Percentiles rank a stretch among this genome's conserved stretches.
Conservation (phyloP, 2,329 filamentous ascomycete genomes). For the Grosmannia penicillata region DNA sequence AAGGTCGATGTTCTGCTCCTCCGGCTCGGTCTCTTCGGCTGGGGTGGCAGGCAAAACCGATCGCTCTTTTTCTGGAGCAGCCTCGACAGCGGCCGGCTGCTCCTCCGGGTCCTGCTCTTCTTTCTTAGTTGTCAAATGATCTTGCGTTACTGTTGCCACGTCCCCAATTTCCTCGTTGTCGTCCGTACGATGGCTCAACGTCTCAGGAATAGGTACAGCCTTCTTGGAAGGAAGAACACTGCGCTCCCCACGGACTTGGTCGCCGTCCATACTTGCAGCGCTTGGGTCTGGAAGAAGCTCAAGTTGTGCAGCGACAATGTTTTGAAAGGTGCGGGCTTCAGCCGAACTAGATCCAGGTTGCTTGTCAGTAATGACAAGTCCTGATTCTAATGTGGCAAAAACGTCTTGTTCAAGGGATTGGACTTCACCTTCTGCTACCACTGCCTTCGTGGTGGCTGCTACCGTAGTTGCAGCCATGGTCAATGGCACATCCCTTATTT, state of each 20-base stretch:
- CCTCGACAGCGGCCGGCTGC: no score
- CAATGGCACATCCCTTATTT: background rate
- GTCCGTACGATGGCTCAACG: no score
- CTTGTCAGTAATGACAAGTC: slow-evolving; percentile 1
- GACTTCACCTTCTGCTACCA: background rate
- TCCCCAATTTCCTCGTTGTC: no score
- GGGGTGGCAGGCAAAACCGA: no score
- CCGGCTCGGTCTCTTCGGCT: no score
- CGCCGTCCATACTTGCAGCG: background rate
- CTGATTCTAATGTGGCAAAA: background rate
- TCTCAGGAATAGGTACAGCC: background rate
- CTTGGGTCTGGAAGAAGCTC: background rate
- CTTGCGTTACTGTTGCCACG: no score
- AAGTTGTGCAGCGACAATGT: background rate
- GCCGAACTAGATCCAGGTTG: background rate
- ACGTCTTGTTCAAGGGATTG: background rate
- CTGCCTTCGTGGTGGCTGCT: background rate
- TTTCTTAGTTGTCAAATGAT: no score
- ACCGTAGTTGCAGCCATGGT: background rate
- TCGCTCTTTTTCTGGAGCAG: no score
- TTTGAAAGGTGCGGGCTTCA: background rate
- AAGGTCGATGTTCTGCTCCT: no score
- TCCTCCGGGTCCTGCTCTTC: no score
- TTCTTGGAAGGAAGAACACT: background rate
- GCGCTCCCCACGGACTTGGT: background rate